Base-by-base conservation (phyloP, 2,329 filamentous ascomycete species). In the Verticillium tricorpus region DNA sequence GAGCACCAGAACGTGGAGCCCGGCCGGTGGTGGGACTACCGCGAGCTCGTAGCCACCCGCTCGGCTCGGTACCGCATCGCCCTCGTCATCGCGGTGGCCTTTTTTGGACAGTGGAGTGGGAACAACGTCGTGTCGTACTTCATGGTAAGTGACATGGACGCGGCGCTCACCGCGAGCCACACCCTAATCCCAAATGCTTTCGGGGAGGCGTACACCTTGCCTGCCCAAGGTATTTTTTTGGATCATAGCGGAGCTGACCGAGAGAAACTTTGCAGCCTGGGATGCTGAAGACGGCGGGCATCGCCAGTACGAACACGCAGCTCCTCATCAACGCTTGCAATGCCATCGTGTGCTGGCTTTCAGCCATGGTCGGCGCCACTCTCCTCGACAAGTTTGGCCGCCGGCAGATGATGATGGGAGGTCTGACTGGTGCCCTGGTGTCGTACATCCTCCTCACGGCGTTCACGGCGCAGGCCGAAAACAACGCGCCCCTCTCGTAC, bases 341-440 rank as follows among this genome's bases (percentile, higher is more conserved):
- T 64, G 74, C 77, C 63, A 73, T 78, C 63, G 66, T 76, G 59
- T 77, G 76, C 64, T 60, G 54, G 12, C 34, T 64, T 12, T 57
- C 62, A 15, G 76, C 76, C 19, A 70, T 78, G 19, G 59, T 77
- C 14, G 80, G 79, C 37, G 77, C 78, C 28, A 67, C 70, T 15
- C 67, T 80, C 1, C 76, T 80, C 12, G 78, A 80, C 55, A 70
- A 68, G 37, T 62, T 80, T 28, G 77, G 79, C 45, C 78, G 80
- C 60, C 76, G 80, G 39, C 74, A 74, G 57, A 65, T 72, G 9
- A 56, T 56, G 54, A 56, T 31, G 54, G 54, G 54, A 3, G 34
- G 34, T 35, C 34, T 35, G 1, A 35, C 34, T 9, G 34, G 34
- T 12, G 28, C 25, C 5, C 28, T 31, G 14, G 32, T 12, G 11